These are phyloP conservation scores for maize (Zea mays) DNA, from an alignment of 176 grass and related monocot genomes.

Conservation along the genomic window DNA sequence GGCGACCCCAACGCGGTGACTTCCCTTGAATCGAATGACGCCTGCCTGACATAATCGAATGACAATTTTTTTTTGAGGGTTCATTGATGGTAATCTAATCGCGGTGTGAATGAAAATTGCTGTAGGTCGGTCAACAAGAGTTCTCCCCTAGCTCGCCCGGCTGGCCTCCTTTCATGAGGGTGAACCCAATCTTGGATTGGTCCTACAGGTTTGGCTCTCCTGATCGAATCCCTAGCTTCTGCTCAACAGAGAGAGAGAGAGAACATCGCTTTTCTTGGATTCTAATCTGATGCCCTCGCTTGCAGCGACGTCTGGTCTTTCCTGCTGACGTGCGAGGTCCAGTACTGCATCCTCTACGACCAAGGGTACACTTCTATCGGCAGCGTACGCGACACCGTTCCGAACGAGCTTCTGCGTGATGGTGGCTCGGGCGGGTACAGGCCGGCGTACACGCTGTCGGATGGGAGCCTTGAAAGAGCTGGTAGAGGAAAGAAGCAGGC, in stretches of 20 bases:
- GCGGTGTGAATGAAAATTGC: not conserved
- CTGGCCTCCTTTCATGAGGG: slow-evolving; percentile 75
- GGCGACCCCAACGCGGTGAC: slow-evolving; percentile 60
- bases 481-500: slow-evolving; percentile 48
- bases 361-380: slow-evolving; percentile 78
- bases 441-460: slow-evolving; percentile 63
- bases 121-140: slow-evolving; percentile 58
- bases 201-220: slow-evolving; percentile 53
- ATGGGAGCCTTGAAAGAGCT: slow-evolving; percentile 61
- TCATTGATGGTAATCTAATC: not conserved
- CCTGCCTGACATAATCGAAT: too few species aligned
- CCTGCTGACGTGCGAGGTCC: slow-evolving; percentile 60
- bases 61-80: too few species aligned
- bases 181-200: slow-evolving; percentile 77
- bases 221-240: too few species aligned
- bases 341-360: slow-evolving; percentile 71
- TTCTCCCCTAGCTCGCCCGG: slow-evolving; percentile 66
- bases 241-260: too few species aligned
- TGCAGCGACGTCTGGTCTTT: slow-evolving; percentile 75
- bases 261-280: too few species aligned
- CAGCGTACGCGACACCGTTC: slow-evolving; percentile 65
- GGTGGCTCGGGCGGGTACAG: slow-evolving; percentile 36
- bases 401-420: slow-evolving; percentile 48
- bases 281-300: slow-evolving; percentile 16
- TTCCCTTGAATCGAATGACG: not conserved